Percentiles rank a stretch among this genome's conserved stretches.
phyloP scores from a whole-genome alignment of 2,329 filamentous ascomycete genomes.

The Plectosphaerella plurivora region DNA sequence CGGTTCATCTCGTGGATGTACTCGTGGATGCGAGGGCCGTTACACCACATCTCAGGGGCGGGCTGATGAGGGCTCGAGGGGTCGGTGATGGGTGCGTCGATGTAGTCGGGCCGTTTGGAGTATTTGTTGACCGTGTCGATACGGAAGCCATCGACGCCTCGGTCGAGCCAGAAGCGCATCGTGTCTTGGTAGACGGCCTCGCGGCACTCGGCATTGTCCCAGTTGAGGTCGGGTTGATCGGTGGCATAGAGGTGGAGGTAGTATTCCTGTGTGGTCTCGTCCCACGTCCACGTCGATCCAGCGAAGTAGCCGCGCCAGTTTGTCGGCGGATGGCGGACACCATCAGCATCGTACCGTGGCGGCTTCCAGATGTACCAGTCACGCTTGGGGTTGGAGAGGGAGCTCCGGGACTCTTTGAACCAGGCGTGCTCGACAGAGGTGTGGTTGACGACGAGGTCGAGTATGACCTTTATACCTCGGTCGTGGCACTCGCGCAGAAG shows the following conservation, averaged over 20 bases:
- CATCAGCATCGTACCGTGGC: constrained; percentile 46
- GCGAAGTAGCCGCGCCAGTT: constrained; percentile 48
- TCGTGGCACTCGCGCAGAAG: constrained; percentile 56
- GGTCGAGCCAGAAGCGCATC: constrained; percentile 70
- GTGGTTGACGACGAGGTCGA: constrained; percentile 72
- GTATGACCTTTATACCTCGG: constrained; percentile 61
- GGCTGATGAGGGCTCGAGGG: constrained; percentile 33
- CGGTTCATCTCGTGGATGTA: constrained; percentile 56
- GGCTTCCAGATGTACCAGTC: constrained; percentile 66
- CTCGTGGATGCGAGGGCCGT: constrained; percentile 59
- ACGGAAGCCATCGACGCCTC: constrained; percentile 60
- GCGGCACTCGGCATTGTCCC: constrained; percentile 64
- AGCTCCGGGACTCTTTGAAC: constrained; percentile 51
- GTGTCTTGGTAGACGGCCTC: constrained; percentile 62
- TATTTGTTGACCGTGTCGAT: constrained; percentile 68
- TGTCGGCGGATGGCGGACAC: constrained; percentile 53
- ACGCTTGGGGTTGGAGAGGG: constrained; percentile 45
- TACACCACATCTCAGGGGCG: constrained; percentile 48
- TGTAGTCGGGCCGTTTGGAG: constrained; percentile 53
- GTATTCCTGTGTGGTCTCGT: constrained; percentile 46
- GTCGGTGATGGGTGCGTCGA: constrained; percentile 44
- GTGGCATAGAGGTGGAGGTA: constrained; percentile 60
- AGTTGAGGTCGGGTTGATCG: constrained; percentile 74
- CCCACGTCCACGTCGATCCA: constrained; percentile 47
- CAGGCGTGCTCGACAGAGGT: constrained; percentile 52